A percentile compares a stretch with the other conserved stretches of the same genome.
phyloP scores from a whole-genome alignment of 208 protist species.

The Spongospora subterranea region DNA sequence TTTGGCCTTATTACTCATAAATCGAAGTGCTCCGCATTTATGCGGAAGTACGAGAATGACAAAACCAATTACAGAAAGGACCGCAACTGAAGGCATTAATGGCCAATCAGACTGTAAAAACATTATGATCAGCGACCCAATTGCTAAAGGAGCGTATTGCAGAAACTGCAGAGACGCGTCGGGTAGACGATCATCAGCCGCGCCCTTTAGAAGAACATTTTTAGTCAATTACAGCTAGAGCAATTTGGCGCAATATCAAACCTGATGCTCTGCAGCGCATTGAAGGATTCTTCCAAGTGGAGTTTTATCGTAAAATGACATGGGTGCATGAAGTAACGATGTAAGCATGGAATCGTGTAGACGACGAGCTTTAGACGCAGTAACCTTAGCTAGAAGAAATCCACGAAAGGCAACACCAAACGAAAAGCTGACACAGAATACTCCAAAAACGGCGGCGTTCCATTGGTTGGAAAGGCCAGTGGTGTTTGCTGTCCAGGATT shows the following conservation, averaged over 20 bases:
- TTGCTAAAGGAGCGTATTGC: neutral
- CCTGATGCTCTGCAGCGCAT: constrained; percentile 45
- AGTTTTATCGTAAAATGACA: constrained; percentile 67
- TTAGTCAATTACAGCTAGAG: too few relatives aligned
- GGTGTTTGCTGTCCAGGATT: constrained; percentile 13
- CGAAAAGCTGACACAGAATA: constrained; percentile 20
- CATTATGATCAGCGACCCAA: constrained; percentile 39
- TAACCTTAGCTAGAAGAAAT: constrained; percentile 23
- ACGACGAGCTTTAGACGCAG: neutral
- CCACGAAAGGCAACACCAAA: neutral
- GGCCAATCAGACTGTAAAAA: neutral
- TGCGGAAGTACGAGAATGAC: constrained; percentile 11
- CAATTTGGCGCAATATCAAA: too few relatives aligned
- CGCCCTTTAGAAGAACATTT: too few relatives aligned
- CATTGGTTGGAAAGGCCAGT: neutral
- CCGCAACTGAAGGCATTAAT: neutral
- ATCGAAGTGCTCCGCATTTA: neutral
- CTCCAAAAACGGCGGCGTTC: constrained; percentile 42
- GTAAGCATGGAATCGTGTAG: constrained; percentile 53
- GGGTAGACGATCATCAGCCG: constrained; percentile 56
- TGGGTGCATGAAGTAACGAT: constrained; percentile 61
- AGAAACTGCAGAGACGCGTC: constrained; percentile 39
- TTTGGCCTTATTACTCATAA: constrained; percentile 55
- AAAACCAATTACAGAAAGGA: constrained; percentile 15
- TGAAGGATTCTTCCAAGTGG: constrained; percentile 68